phyloP scores from a whole-genome alignment of 495 filamentous ascomycete genomes.

The Lentithecium fluviatile region DNA sequence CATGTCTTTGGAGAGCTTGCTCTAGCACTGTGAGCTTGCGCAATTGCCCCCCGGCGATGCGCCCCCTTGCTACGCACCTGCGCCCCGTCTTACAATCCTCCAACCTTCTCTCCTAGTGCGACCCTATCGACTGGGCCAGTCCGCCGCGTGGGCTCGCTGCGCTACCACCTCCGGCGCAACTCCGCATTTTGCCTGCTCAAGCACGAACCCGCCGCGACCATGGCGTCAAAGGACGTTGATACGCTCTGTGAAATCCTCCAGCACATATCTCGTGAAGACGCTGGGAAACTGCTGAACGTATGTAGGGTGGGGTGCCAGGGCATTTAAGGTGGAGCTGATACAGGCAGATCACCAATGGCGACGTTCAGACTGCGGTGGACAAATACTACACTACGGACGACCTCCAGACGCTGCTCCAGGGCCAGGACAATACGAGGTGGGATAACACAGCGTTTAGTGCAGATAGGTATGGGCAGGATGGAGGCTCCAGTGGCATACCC shows the following conservation, averaged over 20 bases:
- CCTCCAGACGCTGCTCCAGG: background rate
- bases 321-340: background rate
- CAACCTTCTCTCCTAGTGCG: no score
- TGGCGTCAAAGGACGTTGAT: constrained; percentile 1
- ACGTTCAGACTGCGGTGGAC: constrained; percentile 8
- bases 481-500: constrained; percentile 6
- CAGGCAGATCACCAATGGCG: constrained; percentile 7
- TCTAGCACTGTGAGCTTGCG: no score
- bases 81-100: no score
- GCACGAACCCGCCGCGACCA: background rate
- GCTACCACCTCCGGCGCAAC: background rate
- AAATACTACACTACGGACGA: constrained; percentile 8
- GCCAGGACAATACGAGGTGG: constrained; percentile 4
- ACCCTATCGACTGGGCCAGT: no score
- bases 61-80: no score
- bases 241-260: background rate
- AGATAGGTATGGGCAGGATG: constrained; percentile 18
- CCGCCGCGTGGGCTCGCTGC: no score
- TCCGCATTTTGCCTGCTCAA: background rate
- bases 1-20: no score
- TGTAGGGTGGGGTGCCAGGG: background rate
- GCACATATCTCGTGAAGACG: constrained; percentile 13
- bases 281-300: constrained; percentile 11
- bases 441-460: constrained; percentile 7
- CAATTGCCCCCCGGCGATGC: no score